A percentile compares a stretch with the other conserved stretches of the same genome.
Evolutionary conservation across 2,329 filamentous ascomycete species (phyloP).

Genomic region (Bipolaris oryzae): DNA sequence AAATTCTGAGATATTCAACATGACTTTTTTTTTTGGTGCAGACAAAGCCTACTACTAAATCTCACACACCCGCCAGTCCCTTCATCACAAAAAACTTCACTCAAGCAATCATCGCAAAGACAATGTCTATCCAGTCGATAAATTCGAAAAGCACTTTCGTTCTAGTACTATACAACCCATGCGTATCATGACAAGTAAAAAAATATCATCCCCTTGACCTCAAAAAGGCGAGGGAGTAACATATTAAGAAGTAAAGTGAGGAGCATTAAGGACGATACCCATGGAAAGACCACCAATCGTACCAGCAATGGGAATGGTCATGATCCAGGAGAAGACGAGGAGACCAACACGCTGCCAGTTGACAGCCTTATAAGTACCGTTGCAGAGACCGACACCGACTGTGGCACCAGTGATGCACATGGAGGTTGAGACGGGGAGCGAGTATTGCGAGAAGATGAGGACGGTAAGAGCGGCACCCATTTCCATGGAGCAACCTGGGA

Average conservation of each 20-base stretch:
- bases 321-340: constrained; percentile 70
- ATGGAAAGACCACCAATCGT: constrained; percentile 57
- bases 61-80: too few species aligned
- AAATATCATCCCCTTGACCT: too few species aligned
- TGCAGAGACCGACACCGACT: constrained; percentile 78
- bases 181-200: too few species aligned
- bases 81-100: too few species aligned
- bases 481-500: constrained; percentile 70
- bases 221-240: too few species aligned
- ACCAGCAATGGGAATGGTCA: constrained; percentile 66
- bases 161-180: too few species aligned
- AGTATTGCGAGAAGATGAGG: constrained; percentile 75
- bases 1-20: too few species aligned
- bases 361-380: constrained; percentile 72
- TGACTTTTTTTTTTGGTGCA: too few species aligned
- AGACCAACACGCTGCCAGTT: constrained; percentile 75
- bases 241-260: constrained; percentile 52
- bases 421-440: constrained; percentile 71
- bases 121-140: too few species aligned
- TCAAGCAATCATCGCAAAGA: too few species aligned
- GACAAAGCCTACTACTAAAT: too few species aligned
- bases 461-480: constrained; percentile 79
- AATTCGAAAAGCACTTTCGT: too few species aligned
- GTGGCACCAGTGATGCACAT: constrained; percentile 80
- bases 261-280: constrained; percentile 63